Percentiles rank a stretch among this genome's conserved stretches.
These are phyloP conservation scores for Nicotiana noctiflora DNA, from an alignment of 257 asterid genomes.

Conservation along the genomic window DNA sequence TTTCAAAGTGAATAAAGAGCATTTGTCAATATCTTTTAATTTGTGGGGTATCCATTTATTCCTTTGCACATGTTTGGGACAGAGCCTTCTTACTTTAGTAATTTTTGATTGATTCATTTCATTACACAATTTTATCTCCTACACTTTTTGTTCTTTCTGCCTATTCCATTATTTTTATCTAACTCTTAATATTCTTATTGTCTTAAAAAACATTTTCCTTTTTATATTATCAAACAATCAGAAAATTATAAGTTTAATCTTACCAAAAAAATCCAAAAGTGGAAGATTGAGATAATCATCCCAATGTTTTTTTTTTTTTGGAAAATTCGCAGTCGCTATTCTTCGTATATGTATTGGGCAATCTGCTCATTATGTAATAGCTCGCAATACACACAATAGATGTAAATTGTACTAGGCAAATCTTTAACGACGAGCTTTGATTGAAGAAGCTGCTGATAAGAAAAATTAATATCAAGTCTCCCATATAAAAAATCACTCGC, in stretches of 20 bases:
- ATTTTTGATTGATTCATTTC: background rate
- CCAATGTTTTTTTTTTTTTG: no score
- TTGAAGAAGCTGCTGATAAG: no score
- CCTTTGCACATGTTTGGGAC: conserved; percentile 10
- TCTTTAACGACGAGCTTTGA: no score
- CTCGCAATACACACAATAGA: no score
- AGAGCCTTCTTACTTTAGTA: background rate
- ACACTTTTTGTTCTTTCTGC: background rate
- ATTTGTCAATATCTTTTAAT: conserved; percentile 6
- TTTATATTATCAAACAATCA: background rate
- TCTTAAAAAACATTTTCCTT: background rate
- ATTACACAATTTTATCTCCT: background rate
- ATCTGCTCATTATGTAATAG: no score
- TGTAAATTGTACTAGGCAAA: no score
- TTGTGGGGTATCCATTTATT: conserved; percentile 6
- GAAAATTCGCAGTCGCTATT: no score
- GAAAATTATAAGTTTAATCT: background rate
- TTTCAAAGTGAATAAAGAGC: conserved; percentile 6
- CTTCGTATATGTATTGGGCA: no score
- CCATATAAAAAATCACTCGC: no score
- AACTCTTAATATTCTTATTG: background rate
- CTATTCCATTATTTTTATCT: background rate
- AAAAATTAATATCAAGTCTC: no score
- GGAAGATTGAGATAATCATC: background rate
- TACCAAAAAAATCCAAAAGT: background rate